Base-by-base conservation (phyloP, 257 asterid species). In the Gentiana straminea region DNA sequence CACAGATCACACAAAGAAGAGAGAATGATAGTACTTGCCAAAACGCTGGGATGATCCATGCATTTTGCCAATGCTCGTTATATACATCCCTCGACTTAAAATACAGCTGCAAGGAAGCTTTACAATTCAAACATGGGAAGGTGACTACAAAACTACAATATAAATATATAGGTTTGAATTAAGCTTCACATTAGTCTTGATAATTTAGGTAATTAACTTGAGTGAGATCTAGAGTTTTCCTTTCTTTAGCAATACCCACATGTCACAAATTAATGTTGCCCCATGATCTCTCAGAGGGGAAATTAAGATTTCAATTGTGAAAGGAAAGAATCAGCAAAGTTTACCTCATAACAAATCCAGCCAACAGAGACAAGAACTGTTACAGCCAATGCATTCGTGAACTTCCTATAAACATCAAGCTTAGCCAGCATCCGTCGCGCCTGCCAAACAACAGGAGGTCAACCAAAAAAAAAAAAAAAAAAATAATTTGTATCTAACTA, bases 11-110 rank as follows among this genome's bases (percentile, higher is more conserved):
- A 8, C 95, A 84, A 62, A 91, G 77, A 64, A 91, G 85, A 55
- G 90, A 83, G 82, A 87, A 84, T 32, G 98, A 87, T 72, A 84
- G 61, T 48, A 91, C 93, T 64, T 87, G 94, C 98, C 98, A 91
- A 72, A 91, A 87, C 67, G 94, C 98, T 52, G 97, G 90, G 67
- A 91, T 85, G 75, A 91, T 77, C 98, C 98, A 91, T 47, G 97
- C 98, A 63, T 79, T 91, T 71, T 70, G 86, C 98, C 98, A 91
- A n/a, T 63, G 88, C 86, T 91, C 97, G 60, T 87, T 91, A 85
- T 87, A 87, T 49, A 73, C 72, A 67, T 91, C 98, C 48, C 67
- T 83, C 7, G 98, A 81, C 76, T 91, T 91, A 79, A 87, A 87
- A 77, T 91, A 85, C 7, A 91, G 93, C 98, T 91, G 84, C 76